These are phyloP conservation scores for Aegilops speltoides DNA, from an alignment of 176 grass and related monocot genomes.

Conservation along the genomic window DNA sequence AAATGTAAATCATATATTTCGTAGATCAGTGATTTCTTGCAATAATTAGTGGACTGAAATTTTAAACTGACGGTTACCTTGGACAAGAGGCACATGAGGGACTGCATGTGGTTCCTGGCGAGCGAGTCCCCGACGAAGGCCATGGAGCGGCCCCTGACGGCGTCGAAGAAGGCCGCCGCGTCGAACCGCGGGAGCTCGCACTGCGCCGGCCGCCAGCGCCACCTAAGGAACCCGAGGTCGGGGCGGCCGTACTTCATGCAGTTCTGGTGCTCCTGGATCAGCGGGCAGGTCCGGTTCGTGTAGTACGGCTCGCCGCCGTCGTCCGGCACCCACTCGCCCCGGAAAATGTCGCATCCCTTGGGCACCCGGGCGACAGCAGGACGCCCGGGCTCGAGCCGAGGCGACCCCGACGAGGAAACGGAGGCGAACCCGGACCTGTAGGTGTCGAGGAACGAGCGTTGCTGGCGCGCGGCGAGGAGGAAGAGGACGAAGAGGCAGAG, in stretches of 20 bases:
- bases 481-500: slow-evolving; percentile 17
- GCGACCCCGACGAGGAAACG: background rate
- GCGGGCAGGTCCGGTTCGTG: slow-evolving; percentile 50
- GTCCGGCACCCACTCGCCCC: slow-evolving; percentile 44
- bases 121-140: slow-evolving; percentile 79
- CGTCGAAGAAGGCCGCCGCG: slow-evolving; percentile 43
- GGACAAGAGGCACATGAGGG: slow-evolving; percentile 71
- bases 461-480: background rate
- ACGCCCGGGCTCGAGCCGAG: too few relatives aligned
- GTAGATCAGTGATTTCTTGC: background rate
- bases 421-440: background rate
- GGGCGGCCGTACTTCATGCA: slow-evolving; percentile 77
- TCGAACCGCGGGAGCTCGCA: slow-evolving; percentile 71
- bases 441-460: background rate
- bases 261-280: slow-evolving; percentile 86
- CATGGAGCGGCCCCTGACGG: slow-evolving; percentile 42
- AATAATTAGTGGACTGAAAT: background rate
- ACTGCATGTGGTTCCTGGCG: slow-evolving; percentile 86
- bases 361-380: background rate
- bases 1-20: background rate
- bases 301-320: slow-evolving; percentile 42
- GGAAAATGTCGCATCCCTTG: slow-evolving; percentile 43
- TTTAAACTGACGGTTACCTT: background rate
- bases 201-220: slow-evolving; percentile 50
- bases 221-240: slow-evolving; percentile 50